Conservation (phyloP, 75 land plant genomes). For the Pinus taeda region DNA sequence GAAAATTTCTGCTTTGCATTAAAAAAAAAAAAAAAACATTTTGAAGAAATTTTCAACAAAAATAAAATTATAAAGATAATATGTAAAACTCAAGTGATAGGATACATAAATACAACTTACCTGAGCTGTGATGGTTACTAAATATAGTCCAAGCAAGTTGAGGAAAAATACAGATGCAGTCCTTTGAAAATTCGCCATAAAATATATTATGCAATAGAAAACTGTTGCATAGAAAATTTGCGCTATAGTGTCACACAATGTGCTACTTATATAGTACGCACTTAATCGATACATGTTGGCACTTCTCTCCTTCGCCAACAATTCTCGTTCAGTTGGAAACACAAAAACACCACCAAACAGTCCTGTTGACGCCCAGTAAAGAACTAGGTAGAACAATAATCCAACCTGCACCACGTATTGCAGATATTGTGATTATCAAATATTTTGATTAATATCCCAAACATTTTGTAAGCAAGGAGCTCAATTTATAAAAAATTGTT, state of each 20-base stretch:
- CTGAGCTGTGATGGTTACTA: constrained; percentile 28
- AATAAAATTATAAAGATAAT: neutral
- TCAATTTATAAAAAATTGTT: no score
- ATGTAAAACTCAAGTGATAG: neutral
- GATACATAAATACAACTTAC: constrained; percentile 3
- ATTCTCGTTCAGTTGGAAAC: constrained; percentile 27
- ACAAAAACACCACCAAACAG: constrained; percentile 24
- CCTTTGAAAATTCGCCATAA: constrained; percentile 27
- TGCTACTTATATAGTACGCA: constrained; percentile 34
- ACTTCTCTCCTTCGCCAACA: constrained; percentile 27
- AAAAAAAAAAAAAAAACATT: no score
- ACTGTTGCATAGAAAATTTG: constrained; percentile 27
- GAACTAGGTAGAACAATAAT: constrained; percentile 27
- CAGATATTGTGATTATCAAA: neutral
- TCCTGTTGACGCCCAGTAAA: constrained; percentile 29
- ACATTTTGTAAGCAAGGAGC: no score
- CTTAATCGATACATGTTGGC: constrained; percentile 39
- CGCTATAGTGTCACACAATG: constrained; percentile 22
- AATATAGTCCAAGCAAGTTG: constrained; percentile 26
- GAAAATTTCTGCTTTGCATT: no score
- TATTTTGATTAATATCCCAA: no score
- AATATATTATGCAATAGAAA: constrained; percentile 28
- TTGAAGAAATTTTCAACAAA: neutral
- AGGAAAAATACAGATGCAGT: constrained; percentile 7
- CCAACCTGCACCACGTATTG: constrained; percentile 15